phyloP scores from a whole-genome alignment of 2,329 filamentous ascomycete genomes.

The Xylaria polymorpha region DNA sequence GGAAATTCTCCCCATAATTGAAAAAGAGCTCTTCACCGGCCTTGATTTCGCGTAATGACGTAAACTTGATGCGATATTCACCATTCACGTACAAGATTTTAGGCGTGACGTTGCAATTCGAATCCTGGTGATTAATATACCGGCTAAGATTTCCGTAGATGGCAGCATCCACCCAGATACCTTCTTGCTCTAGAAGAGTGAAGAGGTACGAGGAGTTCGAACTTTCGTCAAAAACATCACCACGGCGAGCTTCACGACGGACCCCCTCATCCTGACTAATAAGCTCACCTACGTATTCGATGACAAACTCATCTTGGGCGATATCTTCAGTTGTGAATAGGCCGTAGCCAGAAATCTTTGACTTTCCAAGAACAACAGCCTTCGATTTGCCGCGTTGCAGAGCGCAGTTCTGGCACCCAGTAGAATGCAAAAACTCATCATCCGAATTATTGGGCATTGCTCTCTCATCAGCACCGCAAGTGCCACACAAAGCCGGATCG shows the following conservation, averaged over 20 bases:
- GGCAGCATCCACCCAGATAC: slow-evolving; percentile 78
- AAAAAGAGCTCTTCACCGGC: slow-evolving; percentile 84
- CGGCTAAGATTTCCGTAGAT: slow-evolving; percentile 83
- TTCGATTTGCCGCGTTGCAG: slow-evolving; percentile 76
- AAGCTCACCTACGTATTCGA: slow-evolving; percentile 84
- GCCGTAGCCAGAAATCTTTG: slow-evolving; percentile 79
- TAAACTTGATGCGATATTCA: slow-evolving; percentile 80
- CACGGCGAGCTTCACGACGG: slow-evolving; percentile 71
- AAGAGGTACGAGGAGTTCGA: slow-evolving; percentile 74
- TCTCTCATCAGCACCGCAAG: slow-evolving; percentile 75
- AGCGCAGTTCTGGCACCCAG: slow-evolving; percentile 76
- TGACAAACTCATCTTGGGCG: slow-evolving; percentile 75
- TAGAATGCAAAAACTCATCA: slow-evolving; percentile 65
- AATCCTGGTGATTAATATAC: slow-evolving; percentile 82
- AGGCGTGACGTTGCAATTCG: slow-evolving; percentile 70
- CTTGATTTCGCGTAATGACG: slow-evolving; percentile 72
- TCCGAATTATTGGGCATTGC: slow-evolving; percentile 76
- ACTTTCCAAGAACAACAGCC: slow-evolving; percentile 75
- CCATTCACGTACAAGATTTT: slow-evolving; percentile 79
- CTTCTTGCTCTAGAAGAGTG: slow-evolving; percentile 68
- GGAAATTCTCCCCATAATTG: slow-evolving; percentile 79
- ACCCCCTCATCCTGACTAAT: slow-evolving; percentile 77
- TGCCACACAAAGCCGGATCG: slow-evolving; percentile 78
- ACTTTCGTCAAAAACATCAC: slow-evolving; percentile 71
- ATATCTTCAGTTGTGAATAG: slow-evolving; percentile 78